Base-by-base conservation (phyloP, 2,329 filamentous ascomycete species). In the Phyllosticta citriasiana region DNA sequence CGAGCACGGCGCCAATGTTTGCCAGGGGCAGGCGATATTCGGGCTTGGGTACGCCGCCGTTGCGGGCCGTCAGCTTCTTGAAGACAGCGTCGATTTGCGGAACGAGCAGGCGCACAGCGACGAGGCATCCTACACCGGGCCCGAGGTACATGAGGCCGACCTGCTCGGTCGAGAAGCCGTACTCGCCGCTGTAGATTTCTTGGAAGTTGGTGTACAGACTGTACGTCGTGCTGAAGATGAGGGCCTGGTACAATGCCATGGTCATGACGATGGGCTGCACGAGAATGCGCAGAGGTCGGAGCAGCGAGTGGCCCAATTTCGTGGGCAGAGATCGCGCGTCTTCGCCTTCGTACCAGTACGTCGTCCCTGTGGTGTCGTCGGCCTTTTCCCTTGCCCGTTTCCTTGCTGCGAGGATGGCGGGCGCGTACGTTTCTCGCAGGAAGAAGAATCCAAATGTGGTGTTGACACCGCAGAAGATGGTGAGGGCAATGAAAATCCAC, bases 401-500 rank as follows among this genome's bases (percentile, higher is more conserved):
- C 51, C 24, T 62, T 16, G 22, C 22, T 8, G 47, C 63, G 3
- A 79, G 70, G 5, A 79, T 72, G 3, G 74, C 68, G 0, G 77
- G 77, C 0, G 76, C 73, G 57, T 77, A 79, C 0, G 75, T 77
- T 59, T 79, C 77, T n/a, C 70, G 67, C 3, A 79, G 68, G 62
- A 79, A 74, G 57, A 79, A 71, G 65, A 72, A 78, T 9, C 74
- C 76, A 0, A 71, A 71, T 1, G 74, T 64, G 0, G 76, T 78
- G 59, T 77, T 78, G 62, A 75, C 63, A 51, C 62, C 66, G 66
- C 73, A 77, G 0, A 78, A 69, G 26, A 79, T 75, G 0, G 75
- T 73, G 63, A 78, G 67, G 33, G 78, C 69, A 75, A 77, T 79
- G 67, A 80, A 80, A 50, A 77, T 73, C 78, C 77, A 80, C 30